Base-by-base conservation (phyloP, 768 basidiomycete genomes). In the Agaricus blazei region DNA sequence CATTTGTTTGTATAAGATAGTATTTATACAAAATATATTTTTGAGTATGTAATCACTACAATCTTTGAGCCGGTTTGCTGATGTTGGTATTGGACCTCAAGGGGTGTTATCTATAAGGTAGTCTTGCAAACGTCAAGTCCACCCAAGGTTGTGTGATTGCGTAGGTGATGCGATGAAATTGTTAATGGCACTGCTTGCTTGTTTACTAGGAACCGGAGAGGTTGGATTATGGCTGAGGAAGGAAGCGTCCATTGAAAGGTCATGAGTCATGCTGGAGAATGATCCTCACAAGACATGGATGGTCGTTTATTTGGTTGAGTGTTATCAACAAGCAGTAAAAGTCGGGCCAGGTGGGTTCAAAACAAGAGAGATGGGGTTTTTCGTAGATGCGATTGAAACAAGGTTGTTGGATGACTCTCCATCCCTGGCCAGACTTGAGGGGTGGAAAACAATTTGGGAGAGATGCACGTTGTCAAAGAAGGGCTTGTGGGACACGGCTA, bases 121-220 rank as follows among this genome's bases (percentile, higher is more conserved):
- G 31, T 19, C 19, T 23, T 14, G 51, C 23, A 34, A 3, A 3
- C 1, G 46, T 12, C 3, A 37, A 14, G 23, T 19, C 15, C 6
- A 34, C 6, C 28, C 15, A 26, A 45, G n/a, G 3, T 45, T 24
- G 44, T 9, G 11, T 45, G 40, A 19, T 19, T 19, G 24, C 23
- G 15, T 54, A 82, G 90, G 91, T 0, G 91, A 94, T 63, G 67
- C 79, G 3, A 78, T 81, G 34, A 85, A 81, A 57, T 72, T 95
- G 4, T 65, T 87, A n/a, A 84, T 97, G 72, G 88, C 90, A 0
- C 77, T 94, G 1, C 83, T 88, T 9, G 86, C 90, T 8, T 98
- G 95, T 65, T 74, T 96, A 8, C 71, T 96, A 0, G 95, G 94
- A 2, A 97, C 97, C 65, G 94, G 94, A 11, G 90, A 96, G 66